Evolutionary conservation across 2,329 filamentous ascomycete species (phyloP).

Genomic region (Colletotrichum acutatum): DNA sequence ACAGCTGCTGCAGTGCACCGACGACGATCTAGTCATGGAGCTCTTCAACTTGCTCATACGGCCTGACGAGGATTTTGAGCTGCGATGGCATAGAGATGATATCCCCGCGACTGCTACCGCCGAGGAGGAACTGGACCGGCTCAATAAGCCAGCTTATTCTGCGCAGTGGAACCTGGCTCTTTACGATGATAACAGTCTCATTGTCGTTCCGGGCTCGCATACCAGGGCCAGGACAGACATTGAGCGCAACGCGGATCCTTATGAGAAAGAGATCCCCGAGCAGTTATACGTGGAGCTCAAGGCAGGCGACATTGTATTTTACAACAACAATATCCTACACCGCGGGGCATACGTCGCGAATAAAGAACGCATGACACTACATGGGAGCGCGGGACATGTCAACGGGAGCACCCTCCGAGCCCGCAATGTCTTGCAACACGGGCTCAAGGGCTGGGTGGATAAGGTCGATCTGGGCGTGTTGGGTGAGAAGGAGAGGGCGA

Average conservation of each 20-base stretch:
- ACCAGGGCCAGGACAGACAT: conserved; percentile 73
- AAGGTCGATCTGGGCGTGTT: conserved; percentile 65
- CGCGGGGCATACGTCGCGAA: conserved; percentile 71
- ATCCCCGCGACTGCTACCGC: conserved; percentile 73
- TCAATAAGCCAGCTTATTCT: conserved; percentile 73
- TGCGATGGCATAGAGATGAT: conserved; percentile 90
- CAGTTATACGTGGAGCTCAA: conserved; percentile 74
- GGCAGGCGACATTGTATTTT: conserved; percentile 85
- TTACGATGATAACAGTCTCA: conserved; percentile 77
- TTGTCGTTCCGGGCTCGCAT: conserved; percentile 85
- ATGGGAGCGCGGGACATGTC: conserved; percentile 76
- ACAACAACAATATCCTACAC: conserved; percentile 90
- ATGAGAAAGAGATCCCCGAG: conserved; percentile 68
- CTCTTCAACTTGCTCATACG: conserved; percentile 87
- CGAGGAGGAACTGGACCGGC: conserved; percentile 73
- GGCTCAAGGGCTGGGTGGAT: conserved; percentile 74
- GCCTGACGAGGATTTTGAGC: conserved; percentile 75
- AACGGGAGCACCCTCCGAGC: conserved; percentile 67
- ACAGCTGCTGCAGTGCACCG: conserved; percentile 67
- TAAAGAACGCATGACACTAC: conserved; percentile 75
- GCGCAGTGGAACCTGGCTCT: conserved; percentile 91
- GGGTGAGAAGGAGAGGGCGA: conserved; percentile 52
- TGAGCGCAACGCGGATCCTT: conserved; percentile 76
- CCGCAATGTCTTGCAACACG: conserved; percentile 81
- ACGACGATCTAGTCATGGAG: conserved; percentile 83